Evolutionary conservation across 768 basidiomycete genomes (phyloP).

Genomic region (Suillus subalutaceus): DNA sequence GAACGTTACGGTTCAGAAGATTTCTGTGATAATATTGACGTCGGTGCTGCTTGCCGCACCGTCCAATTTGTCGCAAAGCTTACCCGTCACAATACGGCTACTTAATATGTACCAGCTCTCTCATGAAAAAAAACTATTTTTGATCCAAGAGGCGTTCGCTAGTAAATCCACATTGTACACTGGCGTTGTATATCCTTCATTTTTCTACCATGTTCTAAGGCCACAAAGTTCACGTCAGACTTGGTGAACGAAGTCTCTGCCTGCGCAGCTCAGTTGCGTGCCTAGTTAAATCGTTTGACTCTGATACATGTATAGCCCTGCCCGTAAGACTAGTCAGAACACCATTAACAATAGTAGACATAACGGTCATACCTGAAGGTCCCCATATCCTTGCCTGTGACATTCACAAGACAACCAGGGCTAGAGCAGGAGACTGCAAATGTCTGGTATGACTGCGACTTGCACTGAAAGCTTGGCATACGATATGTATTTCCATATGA

Average conservation of each 20-base stretch:
- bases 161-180: neutral
- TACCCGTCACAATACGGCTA: neutral
- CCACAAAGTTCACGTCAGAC: neutral
- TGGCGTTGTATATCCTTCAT: neutral
- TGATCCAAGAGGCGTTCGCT: neutral
- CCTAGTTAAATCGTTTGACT: neutral
- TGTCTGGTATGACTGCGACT: constrained; percentile 9
- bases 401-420: constrained; percentile 7
- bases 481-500: neutral
- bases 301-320: neutral
- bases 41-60: no score
- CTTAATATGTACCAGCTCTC: neutral
- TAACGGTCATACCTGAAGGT: neutral
- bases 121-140: no score
- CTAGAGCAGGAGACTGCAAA: constrained; percentile 6
- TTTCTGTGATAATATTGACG: no score
- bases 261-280: neutral
- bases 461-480: constrained; percentile 1
- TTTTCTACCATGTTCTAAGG: neutral
- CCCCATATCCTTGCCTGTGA: neutral
- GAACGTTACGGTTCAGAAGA: no score
- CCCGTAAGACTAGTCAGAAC: neutral
- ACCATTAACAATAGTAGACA: neutral
- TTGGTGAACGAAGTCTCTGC: neutral
- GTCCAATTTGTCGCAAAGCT: no score